These are phyloP conservation scores for Apiosordaria backusii DNA, from an alignment of 495 filamentous ascomycete species.

Conservation along the genomic window DNA sequence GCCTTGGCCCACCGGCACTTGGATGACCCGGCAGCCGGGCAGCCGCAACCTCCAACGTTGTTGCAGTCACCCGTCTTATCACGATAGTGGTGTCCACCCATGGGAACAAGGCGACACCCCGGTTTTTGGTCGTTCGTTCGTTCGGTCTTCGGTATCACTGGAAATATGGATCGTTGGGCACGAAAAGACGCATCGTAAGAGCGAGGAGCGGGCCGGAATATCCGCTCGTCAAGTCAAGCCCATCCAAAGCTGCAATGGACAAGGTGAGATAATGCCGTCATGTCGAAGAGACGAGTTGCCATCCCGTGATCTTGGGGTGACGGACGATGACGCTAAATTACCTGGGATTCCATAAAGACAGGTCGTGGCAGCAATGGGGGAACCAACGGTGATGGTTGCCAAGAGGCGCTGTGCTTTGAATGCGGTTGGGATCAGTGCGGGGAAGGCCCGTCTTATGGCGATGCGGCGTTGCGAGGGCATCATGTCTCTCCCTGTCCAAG, in stretches of 20 bases:
- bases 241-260: no score
- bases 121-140: neutral
- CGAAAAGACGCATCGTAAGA: neutral
- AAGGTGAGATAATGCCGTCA: neutral
- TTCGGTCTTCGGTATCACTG: neutral
- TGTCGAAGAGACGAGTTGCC: neutral
- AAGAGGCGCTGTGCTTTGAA: neutral
- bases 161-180: neutral
- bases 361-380: neutral
- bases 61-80: neutral
- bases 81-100: neutral
- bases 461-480: conserved; percentile 10
- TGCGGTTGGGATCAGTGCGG: conserved; percentile 8
- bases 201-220: neutral
- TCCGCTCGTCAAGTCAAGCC: neutral
- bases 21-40: neutral
- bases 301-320: neutral
- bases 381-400: conserved; percentile 2
- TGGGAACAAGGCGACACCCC: neutral
- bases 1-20: neutral
- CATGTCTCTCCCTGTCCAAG: neutral
- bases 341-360: neutral
- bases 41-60: neutral
- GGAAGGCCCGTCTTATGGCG: conserved; percentile 7
- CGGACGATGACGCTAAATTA: neutral